Percentiles rank a stretch among this genome's conserved stretches.
Evolutionary conservation across 2,329 filamentous ascomycete genomes (phyloP).

Genomic region (Aspergillus eucalypticola): DNA sequence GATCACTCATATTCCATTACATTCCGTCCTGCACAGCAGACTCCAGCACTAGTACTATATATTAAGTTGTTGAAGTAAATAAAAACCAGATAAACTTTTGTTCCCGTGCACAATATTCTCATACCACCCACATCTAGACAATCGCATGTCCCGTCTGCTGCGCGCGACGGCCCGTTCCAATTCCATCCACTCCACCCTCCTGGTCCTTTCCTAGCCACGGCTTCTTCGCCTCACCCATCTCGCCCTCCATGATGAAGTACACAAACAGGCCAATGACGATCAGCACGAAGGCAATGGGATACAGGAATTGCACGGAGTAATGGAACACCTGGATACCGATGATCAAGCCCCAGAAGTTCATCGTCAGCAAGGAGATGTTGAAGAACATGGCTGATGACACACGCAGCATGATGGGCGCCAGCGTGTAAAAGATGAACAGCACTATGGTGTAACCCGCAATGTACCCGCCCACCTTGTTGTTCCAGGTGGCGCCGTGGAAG

Average conservation of each 20-base stretch:
- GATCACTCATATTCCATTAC: not conserved
- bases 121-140: not conserved
- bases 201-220: conserved; percentile 90
- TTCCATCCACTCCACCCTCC: conserved; percentile 65
- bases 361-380: conserved; percentile 89
- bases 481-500: conserved; percentile 67
- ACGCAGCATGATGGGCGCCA: conserved; percentile 83
- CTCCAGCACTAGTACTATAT: not conserved
- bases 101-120: not conserved
- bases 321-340: conserved; percentile 87
- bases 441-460: conserved; percentile 83
- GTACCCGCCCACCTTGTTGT: conserved; percentile 72
- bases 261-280: conserved; percentile 82
- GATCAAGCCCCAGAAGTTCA: conserved; percentile 94
- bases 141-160: conserved; percentile 8
- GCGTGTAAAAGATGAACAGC: conserved; percentile 79
- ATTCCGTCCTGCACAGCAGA: not conserved
- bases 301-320: conserved; percentile 78
- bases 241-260: conserved; percentile 81
- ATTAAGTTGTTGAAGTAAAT: not conserved
- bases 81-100: conserved; percentile 1
- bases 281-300: conserved; percentile 92
- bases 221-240: conserved; percentile 85
- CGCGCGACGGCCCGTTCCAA: conserved; percentile 9
- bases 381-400: conserved; percentile 93